Base-by-base conservation (phyloP, 306 rosid species). In the Clitoria ternatea region DNA sequence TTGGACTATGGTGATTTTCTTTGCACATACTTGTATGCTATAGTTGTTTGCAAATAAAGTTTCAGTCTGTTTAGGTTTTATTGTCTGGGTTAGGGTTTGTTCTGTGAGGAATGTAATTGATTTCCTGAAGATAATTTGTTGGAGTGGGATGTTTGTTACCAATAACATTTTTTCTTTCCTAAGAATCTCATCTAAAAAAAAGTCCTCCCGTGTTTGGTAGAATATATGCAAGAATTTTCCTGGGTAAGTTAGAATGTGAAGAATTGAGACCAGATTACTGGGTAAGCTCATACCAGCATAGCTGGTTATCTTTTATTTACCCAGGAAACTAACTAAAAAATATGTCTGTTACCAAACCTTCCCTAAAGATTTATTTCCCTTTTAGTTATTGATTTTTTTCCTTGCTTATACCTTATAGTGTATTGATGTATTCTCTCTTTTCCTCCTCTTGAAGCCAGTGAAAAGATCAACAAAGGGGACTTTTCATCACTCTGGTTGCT, bases 341-440 rank as follows among this genome's bases (percentile, higher is more conserved):
- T n/a, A n/a, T n/a, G n/a, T n/a, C n/a, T n/a, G n/a, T n/a, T n/a
- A n/a, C n/a, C n/a, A n/a, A n/a, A n/a, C n/a, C n/a, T n/a, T n/a
- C n/a, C n/a, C n/a, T 66, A 60, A 70, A 36, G 30, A 55, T 64
- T 55, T 49, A 43, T 24, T 64, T 73, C 61, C 70, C 42, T 63
- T 53, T 26, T 37, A 47, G 71, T 2, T 17, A 56, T 20, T 74
- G 49, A 43, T 74, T 20, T 63, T 45, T 69, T 47, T 69, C 68
- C 35, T 55, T 76, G 79, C 88, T 85, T 39, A 85, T 66, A 61
- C 77, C 88, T 85, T 39, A 85, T 66, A 61, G 50, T 73, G 37
- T 70, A 59, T 63, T 70, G 35, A 54, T 26, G 18, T 24, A 26
- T 37, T 69, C 45, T 80, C 74, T 63, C 24, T 40, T 75, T 77